Evolutionary conservation across 2,329 filamentous ascomycete genomes (phyloP).

Genomic region (Knoxdaviesia proteae): DNA sequence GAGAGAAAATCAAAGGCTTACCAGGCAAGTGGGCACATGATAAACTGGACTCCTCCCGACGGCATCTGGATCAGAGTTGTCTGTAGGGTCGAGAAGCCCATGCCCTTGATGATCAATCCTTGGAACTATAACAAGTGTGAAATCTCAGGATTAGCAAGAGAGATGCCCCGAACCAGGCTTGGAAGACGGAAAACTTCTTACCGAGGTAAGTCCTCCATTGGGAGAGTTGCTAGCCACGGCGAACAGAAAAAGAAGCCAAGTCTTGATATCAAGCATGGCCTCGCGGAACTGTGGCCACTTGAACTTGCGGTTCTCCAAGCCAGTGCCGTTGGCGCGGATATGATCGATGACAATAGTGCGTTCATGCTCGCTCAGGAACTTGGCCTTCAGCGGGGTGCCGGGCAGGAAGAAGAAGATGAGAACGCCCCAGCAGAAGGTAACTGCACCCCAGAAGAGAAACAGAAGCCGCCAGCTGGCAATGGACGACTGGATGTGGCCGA

Average conservation of each 20-base stretch:
- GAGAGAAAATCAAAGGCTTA: not conserved
- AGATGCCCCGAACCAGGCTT: not conserved
- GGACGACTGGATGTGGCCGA: conserved; percentile 12
- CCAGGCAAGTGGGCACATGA: conserved; percentile 4
- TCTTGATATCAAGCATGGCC: conserved; percentile 35
- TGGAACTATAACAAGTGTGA: not conserved
- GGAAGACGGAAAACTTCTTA: not conserved
- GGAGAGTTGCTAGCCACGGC: conserved; percentile 34
- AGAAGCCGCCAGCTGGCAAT: conserved; percentile 8
- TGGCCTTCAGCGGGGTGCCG: conserved; percentile 4
- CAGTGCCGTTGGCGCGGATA: conserved; percentile 22
- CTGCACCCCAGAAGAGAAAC: conserved; percentile 7
- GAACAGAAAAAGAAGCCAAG: conserved; percentile 35
- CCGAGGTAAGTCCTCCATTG: conserved; percentile 25
- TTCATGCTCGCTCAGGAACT: conserved; percentile 5
- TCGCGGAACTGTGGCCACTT: conserved; percentile 29
- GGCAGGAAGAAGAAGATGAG: conserved; percentile 5
- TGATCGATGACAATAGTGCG: conserved; percentile 33
- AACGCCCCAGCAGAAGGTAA: conserved; percentile 6
- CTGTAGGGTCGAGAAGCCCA: conserved; percentile 1
- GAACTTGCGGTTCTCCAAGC: conserved; percentile 24
- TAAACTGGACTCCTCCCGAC: conserved; percentile 1
- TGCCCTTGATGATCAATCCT: conserved; percentile 1
- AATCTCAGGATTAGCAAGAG: not conserved
- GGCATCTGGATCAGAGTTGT: conserved; percentile 4